phyloP scores from a whole-genome alignment of 768 basidiomycete genomes.

The Suillus luteus region DNA sequence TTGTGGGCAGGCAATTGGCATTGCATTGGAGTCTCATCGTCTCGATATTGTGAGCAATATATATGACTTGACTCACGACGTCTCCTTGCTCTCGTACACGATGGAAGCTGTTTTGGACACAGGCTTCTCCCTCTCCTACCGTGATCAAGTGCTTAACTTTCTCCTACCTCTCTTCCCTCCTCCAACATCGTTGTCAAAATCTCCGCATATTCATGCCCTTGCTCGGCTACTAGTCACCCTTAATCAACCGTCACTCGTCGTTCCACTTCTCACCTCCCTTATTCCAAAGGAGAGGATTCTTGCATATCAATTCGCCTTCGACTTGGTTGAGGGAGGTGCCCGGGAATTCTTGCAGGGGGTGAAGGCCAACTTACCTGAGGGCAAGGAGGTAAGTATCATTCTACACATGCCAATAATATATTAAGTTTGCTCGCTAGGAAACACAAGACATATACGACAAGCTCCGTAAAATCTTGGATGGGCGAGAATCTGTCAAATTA shows the following conservation, averaged over 20 bases:
- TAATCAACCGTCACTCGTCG: constrained; percentile 76
- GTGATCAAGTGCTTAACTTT: constrained; percentile 78
- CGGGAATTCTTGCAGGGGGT: constrained; percentile 90
- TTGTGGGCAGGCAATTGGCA: constrained; percentile 77
- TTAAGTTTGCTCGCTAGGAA: constrained; percentile 40
- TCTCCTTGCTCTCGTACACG: constrained; percentile 81
- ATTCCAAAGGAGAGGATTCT: constrained; percentile 71
- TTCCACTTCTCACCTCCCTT: constrained; percentile 71
- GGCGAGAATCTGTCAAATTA: constrained; percentile 88
- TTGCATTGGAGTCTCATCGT: constrained; percentile 89
- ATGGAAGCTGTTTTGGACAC: constrained; percentile 92
- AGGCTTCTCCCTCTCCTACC: constrained; percentile 83
- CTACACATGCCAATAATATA: constrained; percentile 10
- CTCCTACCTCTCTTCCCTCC: constrained; percentile 85
- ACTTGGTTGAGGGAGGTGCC: constrained; percentile 90
- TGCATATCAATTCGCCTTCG: constrained; percentile 95
- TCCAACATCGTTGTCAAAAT: constrained; percentile 68
- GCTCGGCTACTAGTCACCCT: constrained; percentile 90
- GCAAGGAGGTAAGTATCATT: constrained; percentile 52
- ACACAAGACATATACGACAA: constrained; percentile 69
- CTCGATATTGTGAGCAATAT: constrained; percentile 84
- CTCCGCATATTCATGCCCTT: constrained; percentile 75
- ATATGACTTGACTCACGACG: constrained; percentile 73
- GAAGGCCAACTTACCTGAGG: constrained; percentile 66
- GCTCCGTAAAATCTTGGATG: constrained; percentile 80